phyloP scores from a whole-genome alignment of 768 basidiomycete genomes.

The Strobilomyces echinocephalus region DNA sequence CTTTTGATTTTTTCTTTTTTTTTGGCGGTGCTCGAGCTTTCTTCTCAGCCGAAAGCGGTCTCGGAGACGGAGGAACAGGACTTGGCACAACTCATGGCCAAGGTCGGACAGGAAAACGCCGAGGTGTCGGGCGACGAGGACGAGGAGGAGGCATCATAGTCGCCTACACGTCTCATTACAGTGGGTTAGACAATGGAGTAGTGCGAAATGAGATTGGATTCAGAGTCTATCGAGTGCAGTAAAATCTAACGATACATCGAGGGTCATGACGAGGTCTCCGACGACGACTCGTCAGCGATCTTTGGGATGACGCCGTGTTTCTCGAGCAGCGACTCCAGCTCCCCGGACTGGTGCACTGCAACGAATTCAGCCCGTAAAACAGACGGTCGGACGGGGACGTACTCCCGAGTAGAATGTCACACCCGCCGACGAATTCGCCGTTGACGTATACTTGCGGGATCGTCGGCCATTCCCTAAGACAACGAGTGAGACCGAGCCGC shows the following conservation, averaged over 20 bases:
- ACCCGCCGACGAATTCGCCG: constrained; percentile 95
- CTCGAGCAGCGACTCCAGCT: constrained; percentile 77
- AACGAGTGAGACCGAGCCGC: background rate
- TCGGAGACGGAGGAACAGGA: constrained; percentile 98
- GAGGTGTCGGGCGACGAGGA: constrained; percentile 95
- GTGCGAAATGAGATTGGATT: no score
- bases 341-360: constrained; percentile 93
- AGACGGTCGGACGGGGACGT: constrained; percentile 32
- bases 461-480: constrained; percentile 91
- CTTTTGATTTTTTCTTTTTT: no score
- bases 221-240: background rate
- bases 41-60: constrained; percentile 85
- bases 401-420: constrained; percentile 92
- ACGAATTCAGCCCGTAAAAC: background rate
- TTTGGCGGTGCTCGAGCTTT: background rate
- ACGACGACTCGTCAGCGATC: constrained; percentile 9
- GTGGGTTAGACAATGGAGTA: no score
- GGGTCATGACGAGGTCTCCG: background rate
- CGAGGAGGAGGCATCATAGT: constrained; percentile 50
- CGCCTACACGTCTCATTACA: no score
- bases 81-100: constrained; percentile 94
- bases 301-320: constrained; percentile 68
- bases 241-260: background rate
- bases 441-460: constrained; percentile 93
- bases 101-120: constrained; percentile 88